phyloP scores from a whole-genome alignment of 2,329 filamentous ascomycete species.

The Diplodia mutila region DNA sequence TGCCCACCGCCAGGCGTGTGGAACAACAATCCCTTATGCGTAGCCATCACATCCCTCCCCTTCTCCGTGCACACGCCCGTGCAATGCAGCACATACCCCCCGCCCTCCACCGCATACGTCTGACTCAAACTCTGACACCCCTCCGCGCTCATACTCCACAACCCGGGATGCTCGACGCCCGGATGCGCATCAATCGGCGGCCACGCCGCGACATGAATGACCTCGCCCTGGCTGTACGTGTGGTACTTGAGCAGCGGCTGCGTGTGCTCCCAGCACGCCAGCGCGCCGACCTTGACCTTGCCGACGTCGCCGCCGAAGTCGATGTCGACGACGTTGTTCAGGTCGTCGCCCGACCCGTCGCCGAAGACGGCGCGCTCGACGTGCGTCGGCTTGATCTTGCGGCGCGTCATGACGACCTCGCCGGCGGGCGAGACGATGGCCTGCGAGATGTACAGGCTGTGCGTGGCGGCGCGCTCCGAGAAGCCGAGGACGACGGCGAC shows the following conservation, averaged over 20 bases:
- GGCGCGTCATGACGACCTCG: conserved; percentile 40
- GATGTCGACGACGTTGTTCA: neutral
- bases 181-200: conserved; percentile 34
- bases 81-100: conserved; percentile 58
- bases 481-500: conserved; percentile 48
- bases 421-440: conserved; percentile 42
- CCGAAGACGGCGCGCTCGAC: conserved; percentile 51
- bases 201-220: conserved; percentile 49
- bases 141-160: conserved; percentile 15
- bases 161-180: neutral
- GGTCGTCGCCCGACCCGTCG: conserved; percentile 34
- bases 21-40: conserved; percentile 48
- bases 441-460: conserved; percentile 48
- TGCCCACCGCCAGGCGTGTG: conserved; percentile 50
- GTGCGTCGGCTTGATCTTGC: conserved; percentile 51
- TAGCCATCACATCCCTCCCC: conserved; percentile 51
- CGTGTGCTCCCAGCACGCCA: conserved; percentile 49
- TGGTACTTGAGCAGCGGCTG: conserved; percentile 51
- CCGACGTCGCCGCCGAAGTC: conserved; percentile 27
- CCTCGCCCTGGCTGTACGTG: conserved; percentile 43
- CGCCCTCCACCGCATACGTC: conserved; percentile 61
- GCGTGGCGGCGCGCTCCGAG: conserved; percentile 41
- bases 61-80: conserved; percentile 53
- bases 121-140: conserved; percentile 52
- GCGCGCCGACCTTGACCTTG: conserved; percentile 40